Evolutionary conservation across 2,329 filamentous ascomycete species (phyloP).

Genomic region (Hypoxylon sp.): DNA sequence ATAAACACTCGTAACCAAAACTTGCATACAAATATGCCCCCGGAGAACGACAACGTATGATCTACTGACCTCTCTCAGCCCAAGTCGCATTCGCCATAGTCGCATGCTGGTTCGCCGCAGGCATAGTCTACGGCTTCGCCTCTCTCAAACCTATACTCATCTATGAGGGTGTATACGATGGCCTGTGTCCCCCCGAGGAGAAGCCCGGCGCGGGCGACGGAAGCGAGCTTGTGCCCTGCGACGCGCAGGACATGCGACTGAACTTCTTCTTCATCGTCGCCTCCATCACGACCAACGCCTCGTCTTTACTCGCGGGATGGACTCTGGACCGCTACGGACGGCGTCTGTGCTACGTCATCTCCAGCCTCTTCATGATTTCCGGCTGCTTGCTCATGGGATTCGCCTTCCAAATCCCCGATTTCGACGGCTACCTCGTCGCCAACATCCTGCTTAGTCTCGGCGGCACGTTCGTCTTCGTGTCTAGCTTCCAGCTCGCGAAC

Average conservation of each 20-base stretch:
- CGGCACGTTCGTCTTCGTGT: constrained; percentile 73
- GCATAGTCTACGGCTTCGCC: constrained; percentile 74
- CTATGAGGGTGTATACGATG: constrained; percentile 67
- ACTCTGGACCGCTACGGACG: constrained; percentile 77
- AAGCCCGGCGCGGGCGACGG: constrained; percentile 53
- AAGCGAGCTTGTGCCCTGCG: constrained; percentile 60
- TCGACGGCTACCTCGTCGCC: constrained; percentile 71
- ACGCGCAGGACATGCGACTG: constrained; percentile 64
- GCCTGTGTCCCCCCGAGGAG: constrained; percentile 64
- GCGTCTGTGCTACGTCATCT: constrained; percentile 71
- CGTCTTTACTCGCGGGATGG: constrained; percentile 74
- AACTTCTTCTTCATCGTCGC: constrained; percentile 80
- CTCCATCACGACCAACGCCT: constrained; percentile 76
- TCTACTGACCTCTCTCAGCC: constrained; percentile 54
- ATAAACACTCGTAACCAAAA: background rate
- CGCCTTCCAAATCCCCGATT: constrained; percentile 64
- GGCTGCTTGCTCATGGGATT: constrained; percentile 73
- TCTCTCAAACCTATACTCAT: constrained; percentile 74
- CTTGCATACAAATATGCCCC: background rate
- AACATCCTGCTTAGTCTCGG: constrained; percentile 73
- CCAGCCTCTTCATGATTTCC: constrained; percentile 67
- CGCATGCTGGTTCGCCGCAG: constrained; percentile 75
- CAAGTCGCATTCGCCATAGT: constrained; percentile 74
- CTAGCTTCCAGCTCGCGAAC: constrained; percentile 75
- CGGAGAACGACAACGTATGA: constrained; percentile 1